Base-by-base conservation (phyloP, 345 rosid genomes). In the Gossypium australe region DNA sequence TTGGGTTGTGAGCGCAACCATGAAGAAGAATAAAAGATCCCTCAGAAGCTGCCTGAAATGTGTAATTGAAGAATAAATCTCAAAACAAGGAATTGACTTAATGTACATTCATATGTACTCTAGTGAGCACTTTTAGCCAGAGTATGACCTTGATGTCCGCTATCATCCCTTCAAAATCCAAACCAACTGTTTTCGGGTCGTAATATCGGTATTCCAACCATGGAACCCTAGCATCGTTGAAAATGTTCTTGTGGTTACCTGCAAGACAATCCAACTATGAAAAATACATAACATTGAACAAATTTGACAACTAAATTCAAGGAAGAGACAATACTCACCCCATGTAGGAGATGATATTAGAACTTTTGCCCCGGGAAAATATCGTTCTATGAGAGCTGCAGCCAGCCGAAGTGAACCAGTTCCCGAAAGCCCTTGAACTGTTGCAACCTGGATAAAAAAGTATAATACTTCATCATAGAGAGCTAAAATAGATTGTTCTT, bases 1-100 rank as follows among this genome's bases (percentile, higher is more conserved):
- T 95, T 74, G 99, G 98, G 85, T 95, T 95, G 88, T 91, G 99
- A 72, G 99, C 99, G 86, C 99, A 95, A 60, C 98, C 99, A 74
- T 95, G 99, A 61, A 95, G 99, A 88, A 93, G 78, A 56, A 95
- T 76, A 85, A 93, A 95, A 55, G 97, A 92, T 78, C 96, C 98
- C 77, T 90, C 96, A 29, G 98, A 93, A 25, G 99, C 98, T 57
- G 87, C 97, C 98, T 93, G 93, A 51, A 78, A 63, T 73, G 11
- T 65, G 55, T 43, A 56, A 71, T 34, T 2, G 38, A 61, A 53
- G 44, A 63, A 66, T 65, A 24, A 47, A 44, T 16, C 47, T 24
- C 25, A 47, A 13, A 47, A 47, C 3, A 47, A 47, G 51, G 51
- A 47, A 47, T 20, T 20, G 11, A 56, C 60, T 20, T 56, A 57